Evolutionary conservation across 495 filamentous ascomycete species (phyloP), one percentile per base, ranked within the genome.

Genomic region (Aspergillus bertholletiae): DNA sequence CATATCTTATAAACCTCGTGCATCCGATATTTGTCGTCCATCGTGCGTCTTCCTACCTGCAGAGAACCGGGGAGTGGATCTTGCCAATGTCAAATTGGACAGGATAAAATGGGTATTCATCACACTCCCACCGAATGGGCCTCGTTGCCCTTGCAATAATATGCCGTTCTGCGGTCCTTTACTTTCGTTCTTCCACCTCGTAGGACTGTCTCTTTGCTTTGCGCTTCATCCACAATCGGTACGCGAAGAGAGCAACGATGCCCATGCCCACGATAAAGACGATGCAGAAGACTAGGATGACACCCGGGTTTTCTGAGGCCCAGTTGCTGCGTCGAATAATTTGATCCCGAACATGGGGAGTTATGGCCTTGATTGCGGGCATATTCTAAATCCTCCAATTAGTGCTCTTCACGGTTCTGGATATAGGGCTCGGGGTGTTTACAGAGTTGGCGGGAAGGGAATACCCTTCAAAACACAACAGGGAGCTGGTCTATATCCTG

Each of bases 211-310:
- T 64, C 13, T 66, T 62, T 1, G 74, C 72, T 41, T 68, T 73
- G 28, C 62, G 53, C 7, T 65, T 63, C 60, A 74, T 58, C 60
- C 64, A 67, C 52, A 62, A 70, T 35, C 78, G 74, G 48, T 81
- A 80, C 12, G 68, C 18, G 43, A 80, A 74, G 0, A 82, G 57
- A 7, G 68, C 51, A 3, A 69, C 51, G 12, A 83, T 55, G 3
- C 79, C 75, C 21, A 76, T 20, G 1, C 39, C 73, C 20, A 83
- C 70, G 37, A 78, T 54, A 37, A 79, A 78, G 18, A 82, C 67
- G 49, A 83, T 82, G 56, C 66, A 71, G 59, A 83, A 83, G 7
- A 83, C 80, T 24, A 83, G 63, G 7, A 83, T 62, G 17, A 79
- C 74, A 49, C 80, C 80, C 46, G 73, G 76, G 43, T 83, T 74